Evolutionary conservation across 371 early-diverging fungal species (phyloP).

Genomic region (Syncephalastrum monosporum): DNA sequence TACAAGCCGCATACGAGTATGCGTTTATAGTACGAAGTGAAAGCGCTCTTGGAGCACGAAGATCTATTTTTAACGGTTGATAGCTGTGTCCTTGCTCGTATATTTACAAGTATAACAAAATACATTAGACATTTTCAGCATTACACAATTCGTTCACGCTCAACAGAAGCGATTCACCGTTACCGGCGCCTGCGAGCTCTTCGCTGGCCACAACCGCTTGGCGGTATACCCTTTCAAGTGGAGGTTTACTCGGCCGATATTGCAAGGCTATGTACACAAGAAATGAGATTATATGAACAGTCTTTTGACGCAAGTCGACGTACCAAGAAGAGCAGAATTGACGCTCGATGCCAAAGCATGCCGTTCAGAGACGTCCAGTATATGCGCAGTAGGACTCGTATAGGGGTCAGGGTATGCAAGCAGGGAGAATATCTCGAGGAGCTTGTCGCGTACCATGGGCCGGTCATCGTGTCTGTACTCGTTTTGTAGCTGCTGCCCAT

Average conservation of each 20-base stretch:
- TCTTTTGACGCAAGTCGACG: background rate
- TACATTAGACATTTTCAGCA: too few relatives aligned
- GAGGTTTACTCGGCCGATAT: conserved; percentile 16
- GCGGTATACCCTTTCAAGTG: conserved; percentile 24
- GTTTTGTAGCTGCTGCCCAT: conserved; percentile 71
- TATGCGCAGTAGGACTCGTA: conserved; percentile 52
- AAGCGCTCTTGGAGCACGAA: too few relatives aligned
- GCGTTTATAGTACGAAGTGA: too few relatives aligned
- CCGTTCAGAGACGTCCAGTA: conserved; percentile 41
- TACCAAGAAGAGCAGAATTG: conserved; percentile 23
- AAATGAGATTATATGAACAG: background rate
- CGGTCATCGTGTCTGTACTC: conserved; percentile 61
- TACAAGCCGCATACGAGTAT: too few relatives aligned
- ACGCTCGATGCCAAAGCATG: conserved; percentile 27
- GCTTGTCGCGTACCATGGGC: conserved; percentile 17
- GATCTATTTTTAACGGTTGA: too few relatives aligned
- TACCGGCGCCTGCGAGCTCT: conserved; percentile 20
- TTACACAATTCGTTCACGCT: background rate
- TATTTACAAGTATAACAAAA: too few relatives aligned
- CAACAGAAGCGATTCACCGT: conserved; percentile 20
- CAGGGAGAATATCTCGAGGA: conserved; percentile 65
- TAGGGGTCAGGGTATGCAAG: conserved; percentile 75
- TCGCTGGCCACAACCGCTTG: conserved; percentile 18
- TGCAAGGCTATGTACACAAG: conserved; percentile 13
- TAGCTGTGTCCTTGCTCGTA: too few relatives aligned